These are phyloP conservation scores for Penicillium sp. DNA, from an alignment of 2,329 filamentous ascomycete species.

Conservation along the genomic window DNA sequence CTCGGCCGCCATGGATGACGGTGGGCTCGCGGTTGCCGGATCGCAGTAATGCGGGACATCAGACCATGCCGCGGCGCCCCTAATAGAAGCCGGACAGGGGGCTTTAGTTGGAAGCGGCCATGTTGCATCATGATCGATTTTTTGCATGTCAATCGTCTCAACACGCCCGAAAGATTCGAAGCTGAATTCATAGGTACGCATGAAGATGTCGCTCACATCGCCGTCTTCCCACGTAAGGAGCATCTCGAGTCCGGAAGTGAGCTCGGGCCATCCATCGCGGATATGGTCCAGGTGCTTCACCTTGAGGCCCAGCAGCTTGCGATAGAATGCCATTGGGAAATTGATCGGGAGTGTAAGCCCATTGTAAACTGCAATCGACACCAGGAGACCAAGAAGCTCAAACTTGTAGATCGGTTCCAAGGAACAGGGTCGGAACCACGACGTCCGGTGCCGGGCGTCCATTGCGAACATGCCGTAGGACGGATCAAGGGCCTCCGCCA, in stretches of 20 bases:
- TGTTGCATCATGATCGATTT: slow-evolving; percentile 35
- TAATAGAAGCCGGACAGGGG: slow-evolving; percentile 1
- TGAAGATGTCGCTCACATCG: slow-evolving; percentile 75
- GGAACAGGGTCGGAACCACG: slow-evolving; percentile 83
- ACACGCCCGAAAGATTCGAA: slow-evolving; percentile 56
- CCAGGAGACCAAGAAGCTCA: slow-evolving; percentile 80
- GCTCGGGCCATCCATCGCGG: slow-evolving; percentile 79
- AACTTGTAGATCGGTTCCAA: slow-evolving; percentile 84
- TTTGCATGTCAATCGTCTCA: slow-evolving; percentile 56
- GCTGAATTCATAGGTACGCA: slow-evolving; percentile 83
- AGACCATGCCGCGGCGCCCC: slow-evolving; percentile 22
- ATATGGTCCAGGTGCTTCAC: slow-evolving; percentile 73
- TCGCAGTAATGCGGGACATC: slow-evolving; percentile 23
- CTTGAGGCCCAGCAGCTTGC: slow-evolving; percentile 68
- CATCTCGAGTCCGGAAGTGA: slow-evolving; percentile 69
- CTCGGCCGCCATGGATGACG: slow-evolving; percentile 25
- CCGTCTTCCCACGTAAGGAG: slow-evolving; percentile 79
- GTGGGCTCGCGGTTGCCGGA: slow-evolving; percentile 16
- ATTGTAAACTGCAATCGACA: slow-evolving; percentile 89
- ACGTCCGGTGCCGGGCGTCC: slow-evolving; percentile 71
- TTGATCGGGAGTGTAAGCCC: slow-evolving; percentile 86
- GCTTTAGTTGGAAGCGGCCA: slow-evolving; percentile 30
- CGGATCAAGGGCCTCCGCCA: slow-evolving; percentile 75
- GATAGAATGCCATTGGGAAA: slow-evolving; percentile 81
- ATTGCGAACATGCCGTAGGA: slow-evolving; percentile 74